These are phyloP conservation scores for Nematodospora anomalae DNA, from an alignment of 1,139 yeast genomes.

Conservation along the genomic window DNA sequence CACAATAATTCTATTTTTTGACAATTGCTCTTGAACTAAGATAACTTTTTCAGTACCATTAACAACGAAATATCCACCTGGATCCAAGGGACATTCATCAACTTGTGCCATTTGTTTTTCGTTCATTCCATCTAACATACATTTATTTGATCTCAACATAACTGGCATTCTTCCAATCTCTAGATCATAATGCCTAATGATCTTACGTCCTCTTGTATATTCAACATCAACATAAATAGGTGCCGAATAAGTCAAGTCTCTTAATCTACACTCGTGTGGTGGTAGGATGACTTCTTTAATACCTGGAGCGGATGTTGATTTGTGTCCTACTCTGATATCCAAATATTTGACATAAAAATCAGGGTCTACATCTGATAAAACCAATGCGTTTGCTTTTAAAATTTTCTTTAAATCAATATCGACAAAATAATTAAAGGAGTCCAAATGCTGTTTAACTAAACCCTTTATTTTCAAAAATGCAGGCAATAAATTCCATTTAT, in stretches of 20 bases:
- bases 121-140: conserved; percentile 76
- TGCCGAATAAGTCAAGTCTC: conserved; percentile 94
- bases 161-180: conserved; percentile 98
- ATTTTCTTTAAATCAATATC: conserved; percentile 92
- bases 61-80: conserved; percentile 97
- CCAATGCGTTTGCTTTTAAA: conserved; percentile 84
- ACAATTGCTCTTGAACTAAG: conserved; percentile 92
- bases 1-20: conserved; percentile 95
- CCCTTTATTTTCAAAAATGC: conserved; percentile 96
- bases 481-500: conserved; percentile 94
- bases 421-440: conserved; percentile 93
- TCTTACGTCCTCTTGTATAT: conserved; percentile 90
- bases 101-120: conserved; percentile 84
- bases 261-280: conserved; percentile 94
- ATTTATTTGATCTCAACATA: conserved; percentile 90
- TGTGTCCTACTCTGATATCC: conserved; percentile 86
- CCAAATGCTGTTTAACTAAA: conserved; percentile 92
- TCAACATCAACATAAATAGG: conserved; percentile 97
- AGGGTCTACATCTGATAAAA: conserved; percentile 93
- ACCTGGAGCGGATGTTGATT: conserved; percentile 49
- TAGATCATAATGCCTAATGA: conserved; percentile 83
- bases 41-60: conserved; percentile 98
- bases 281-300: conserved; percentile 69
- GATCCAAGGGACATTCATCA: conserved; percentile 96
- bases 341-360: conserved; percentile 89